Percentiles rank a stretch among this genome's conserved stretches.
Evolutionary conservation across 2,329 filamentous ascomycete species (phyloP).

Genomic region (Fusarium papillatum): DNA sequence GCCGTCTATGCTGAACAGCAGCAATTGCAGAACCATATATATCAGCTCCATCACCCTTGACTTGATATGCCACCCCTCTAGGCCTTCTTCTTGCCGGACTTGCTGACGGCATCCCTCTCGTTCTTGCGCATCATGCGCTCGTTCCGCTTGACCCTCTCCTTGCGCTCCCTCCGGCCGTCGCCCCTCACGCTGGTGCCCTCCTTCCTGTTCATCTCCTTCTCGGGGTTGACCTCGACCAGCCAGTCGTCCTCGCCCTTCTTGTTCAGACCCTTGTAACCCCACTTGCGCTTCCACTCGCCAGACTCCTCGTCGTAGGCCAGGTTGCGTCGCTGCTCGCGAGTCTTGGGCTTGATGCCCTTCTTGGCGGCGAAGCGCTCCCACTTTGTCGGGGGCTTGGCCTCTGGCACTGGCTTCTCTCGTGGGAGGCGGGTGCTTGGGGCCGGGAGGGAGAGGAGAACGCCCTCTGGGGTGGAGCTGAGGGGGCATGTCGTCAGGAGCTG

Average conservation of each 20-base stretch:
- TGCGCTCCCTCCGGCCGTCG: slow-evolving; percentile 73
- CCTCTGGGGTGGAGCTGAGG: slow-evolving; percentile 75
- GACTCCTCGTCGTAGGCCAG: slow-evolving; percentile 86
- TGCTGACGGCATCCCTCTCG: slow-evolving; percentile 55
- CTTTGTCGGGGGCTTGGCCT: slow-evolving; percentile 86
- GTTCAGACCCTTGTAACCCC: slow-evolving; percentile 94
- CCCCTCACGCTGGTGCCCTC: slow-evolving; percentile 73
- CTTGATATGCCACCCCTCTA: slow-evolving; percentile 5
- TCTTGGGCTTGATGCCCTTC: slow-evolving; percentile 96
- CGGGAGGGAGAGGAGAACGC: slow-evolving; percentile 87
- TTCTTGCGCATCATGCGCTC: slow-evolving; percentile 79
- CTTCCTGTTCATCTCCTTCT: slow-evolving; percentile 74
- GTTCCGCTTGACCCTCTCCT: slow-evolving; percentile 79
- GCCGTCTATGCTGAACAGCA: slow-evolving; percentile 42
- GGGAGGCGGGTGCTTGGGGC: slow-evolving; percentile 78
- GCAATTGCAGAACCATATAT: slow-evolving; percentile 17
- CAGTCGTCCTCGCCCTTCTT: slow-evolving; percentile 88
- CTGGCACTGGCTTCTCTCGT: slow-evolving; percentile 92
- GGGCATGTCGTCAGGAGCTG: slow-evolving; percentile 92
- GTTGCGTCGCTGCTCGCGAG: slow-evolving; percentile 80
- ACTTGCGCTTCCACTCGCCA: slow-evolving; percentile 93
- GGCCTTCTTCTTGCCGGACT: slow-evolving; percentile 40
- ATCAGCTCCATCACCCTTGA: slow-evolving; percentile 9
- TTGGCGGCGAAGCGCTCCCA: slow-evolving; percentile 98
- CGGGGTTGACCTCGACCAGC: slow-evolving; percentile 92